Evolutionary conservation across 768 basidiomycete genomes (phyloP).

Genomic region (Amanita pallidorosea): DNA sequence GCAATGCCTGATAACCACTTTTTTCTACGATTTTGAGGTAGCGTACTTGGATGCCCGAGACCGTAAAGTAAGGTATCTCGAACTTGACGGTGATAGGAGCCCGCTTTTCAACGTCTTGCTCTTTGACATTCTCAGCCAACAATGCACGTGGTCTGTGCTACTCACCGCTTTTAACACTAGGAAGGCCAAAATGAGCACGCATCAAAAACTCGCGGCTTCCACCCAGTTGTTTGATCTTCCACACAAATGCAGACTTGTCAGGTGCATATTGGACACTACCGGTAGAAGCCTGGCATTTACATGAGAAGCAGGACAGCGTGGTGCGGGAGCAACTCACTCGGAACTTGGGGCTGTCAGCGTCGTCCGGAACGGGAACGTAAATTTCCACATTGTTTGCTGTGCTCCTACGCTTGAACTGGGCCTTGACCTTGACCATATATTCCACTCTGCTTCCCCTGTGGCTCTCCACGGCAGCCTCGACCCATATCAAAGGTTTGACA

Average conservation of each 20-base stretch:
- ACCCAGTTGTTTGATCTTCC: slow-evolving; percentile 98
- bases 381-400: slow-evolving; percentile 98
- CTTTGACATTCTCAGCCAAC: slow-evolving; percentile 16
- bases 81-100: slow-evolving; percentile 96
- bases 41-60: slow-evolving; percentile 93
- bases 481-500: slow-evolving; percentile 96
- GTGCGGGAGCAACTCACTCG: slow-evolving; percentile 46
- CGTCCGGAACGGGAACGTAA: slow-evolving; percentile 97
- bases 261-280: slow-evolving; percentile 96
- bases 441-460: slow-evolving; percentile 90
- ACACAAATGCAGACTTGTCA: slow-evolving; percentile 96
- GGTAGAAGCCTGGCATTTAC: slow-evolving; percentile 63
- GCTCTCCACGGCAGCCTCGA: slow-evolving; percentile 92
- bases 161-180: slow-evolving; percentile 85
- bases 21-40: slow-evolving; percentile 99
- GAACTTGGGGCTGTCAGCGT: slow-evolving; percentile 97
- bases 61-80: slow-evolving; percentile 98
- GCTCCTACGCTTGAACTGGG: slow-evolving; percentile 94
- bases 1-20: slow-evolving; percentile 91
- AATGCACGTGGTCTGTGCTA: slow-evolving; percentile 6
- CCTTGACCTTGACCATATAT: slow-evolving; percentile 92
- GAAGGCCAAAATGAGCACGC: slow-evolving; percentile 96
- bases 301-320: background rate
- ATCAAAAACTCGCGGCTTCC: slow-evolving; percentile 95
- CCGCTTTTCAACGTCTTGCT: slow-evolving; percentile 77